Base-by-base conservation (phyloP, 345 rosid genomes). In the Eucalyptus cloeziana region DNA sequence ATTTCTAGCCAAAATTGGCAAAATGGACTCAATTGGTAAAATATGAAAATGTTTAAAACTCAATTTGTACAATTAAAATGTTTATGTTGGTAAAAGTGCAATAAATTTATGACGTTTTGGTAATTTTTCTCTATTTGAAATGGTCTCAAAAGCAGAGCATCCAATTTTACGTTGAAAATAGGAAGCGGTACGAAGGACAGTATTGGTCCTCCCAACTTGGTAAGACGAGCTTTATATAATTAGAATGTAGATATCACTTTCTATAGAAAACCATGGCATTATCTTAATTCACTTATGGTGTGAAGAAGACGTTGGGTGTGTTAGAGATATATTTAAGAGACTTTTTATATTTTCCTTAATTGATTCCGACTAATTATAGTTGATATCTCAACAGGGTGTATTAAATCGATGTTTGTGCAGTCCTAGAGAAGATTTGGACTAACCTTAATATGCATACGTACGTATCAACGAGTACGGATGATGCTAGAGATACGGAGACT, bases 1-100 rank as follows among this genome's bases (percentile, higher is more conserved):
- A 54, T 54, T 1, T 54, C 10, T 0, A 0, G 2, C 5, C 11
- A 54, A 24, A 56, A 24, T 56, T 56, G 30, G 0, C 2, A 8
- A 0, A 9, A 56, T 56, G 1, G 12, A 56, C 30, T 56, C 13
- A 22, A 56, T 10, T 56, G 13, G 5, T 22, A 56, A 56, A 56
- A 56, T 56, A 24, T 56, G 13, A 56, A 56, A 56, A 8, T 56
- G 1, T 22, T 56, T 56, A 56, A 0, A 2, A 56, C 30, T 22
- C 2, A 56, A 56, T 56, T 56, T 22, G 13, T 5, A 56, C 27
- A 56, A 22, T 56, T 24, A 22, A 56, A 56, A 56, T 0, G 2
- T 56, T 56, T 1, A 56, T 22, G 12, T 56, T 56, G 6, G 0
- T 56, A 56, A 56, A 56, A 56, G 0, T 10, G 0, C 6, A 56